Conservation (phyloP, 768 basidiomycete genomes). For the Hygrocybe coccinea region DNA sequence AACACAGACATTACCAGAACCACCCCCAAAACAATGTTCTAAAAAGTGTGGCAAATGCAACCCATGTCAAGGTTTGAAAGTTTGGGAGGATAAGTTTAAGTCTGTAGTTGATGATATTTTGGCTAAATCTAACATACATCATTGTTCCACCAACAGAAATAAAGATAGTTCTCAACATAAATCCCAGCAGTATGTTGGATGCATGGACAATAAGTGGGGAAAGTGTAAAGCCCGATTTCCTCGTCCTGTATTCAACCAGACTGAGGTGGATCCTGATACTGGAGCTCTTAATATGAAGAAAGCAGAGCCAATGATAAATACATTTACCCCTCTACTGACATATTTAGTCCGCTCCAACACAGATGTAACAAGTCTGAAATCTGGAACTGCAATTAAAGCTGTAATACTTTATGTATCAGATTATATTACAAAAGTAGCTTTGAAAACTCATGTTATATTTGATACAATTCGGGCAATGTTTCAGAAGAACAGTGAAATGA, state of each 20-base stretch:
- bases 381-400: slow-evolving; percentile 34
- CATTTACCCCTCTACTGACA: slow-evolving; percentile 22
- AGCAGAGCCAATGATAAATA: slow-evolving; percentile 31
- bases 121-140: slow-evolving; percentile 27
- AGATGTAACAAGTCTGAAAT: slow-evolving; percentile 31
- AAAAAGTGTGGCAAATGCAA: slow-evolving; percentile 6
- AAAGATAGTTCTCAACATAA: slow-evolving; percentile 15
- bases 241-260: slow-evolving; percentile 12
- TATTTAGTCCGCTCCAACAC: slow-evolving; percentile 34
- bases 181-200: slow-evolving; percentile 13
- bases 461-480: slow-evolving; percentile 23
- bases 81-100: slow-evolving; percentile 19
- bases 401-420: slow-evolving; percentile 33
- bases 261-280: slow-evolving; percentile 24
- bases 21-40: slow-evolving; percentile 18
- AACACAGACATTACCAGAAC: slow-evolving; percentile 17
- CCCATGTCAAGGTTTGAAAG: background rate
- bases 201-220: slow-evolving; percentile 24
- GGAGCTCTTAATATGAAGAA: slow-evolving; percentile 29
- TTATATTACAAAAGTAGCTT: slow-evolving; percentile 32
- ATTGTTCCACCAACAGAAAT: slow-evolving; percentile 15
- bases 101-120: slow-evolving; percentile 27
- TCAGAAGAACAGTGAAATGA: slow-evolving; percentile 19
- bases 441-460: slow-evolving; percentile 35
- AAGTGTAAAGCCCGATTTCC: slow-evolving; percentile 35